Base-by-base conservation (phyloP, 1,284 basidiomycete species). In the Moniliophthora roreri region DNA sequence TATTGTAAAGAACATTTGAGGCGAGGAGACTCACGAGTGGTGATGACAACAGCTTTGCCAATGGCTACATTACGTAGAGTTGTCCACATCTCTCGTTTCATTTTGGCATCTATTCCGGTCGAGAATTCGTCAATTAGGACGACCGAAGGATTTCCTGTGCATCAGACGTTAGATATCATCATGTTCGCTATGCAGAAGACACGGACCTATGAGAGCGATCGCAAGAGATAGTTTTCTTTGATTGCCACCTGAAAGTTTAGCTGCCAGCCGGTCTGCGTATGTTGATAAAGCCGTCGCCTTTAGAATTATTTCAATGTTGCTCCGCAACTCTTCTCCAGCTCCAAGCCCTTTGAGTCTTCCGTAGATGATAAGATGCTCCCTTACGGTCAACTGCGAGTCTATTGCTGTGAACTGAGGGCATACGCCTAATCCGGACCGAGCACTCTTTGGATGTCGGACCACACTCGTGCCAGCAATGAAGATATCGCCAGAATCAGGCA, bases 361-460 rank as follows among this genome's bases (percentile, higher is more conserved):
- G 51, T 88, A 89, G 13, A 87, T 74, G 32, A 77, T 55, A 35
- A 93, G 71, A 62, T 93, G 90, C 64, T 93, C 85, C 24, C 82
- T 76, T 13, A 91, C 90, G 2, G 86, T 91, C 45, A 93, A 69
- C 58, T 89, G 82, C 4, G 81, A 73, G 58, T 92, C 91, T 53
- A 92, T 88, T 0, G 90, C 89, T 4, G 89, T 90, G 69, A 91
- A 89, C 60, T 93, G 90, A 0, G 89, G 90, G 63, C 88, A 91
- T 38, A 92, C 87, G 1, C 89, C 89, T 6, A 92, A 78, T 4
- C 80, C 76, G 4, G 85, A 75, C 42, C 87, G 77, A 26, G 89
- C 87, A 3, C 68, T 73, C 34, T 79, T 79, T 0, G 87, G 80
- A 52, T 83, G 73, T 23, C 73, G 70, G 18, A 87, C 71, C 35